phyloP scores from a whole-genome alignment of 192 early-diverging fungal species.

The Umbelopsis ramanniana region DNA sequence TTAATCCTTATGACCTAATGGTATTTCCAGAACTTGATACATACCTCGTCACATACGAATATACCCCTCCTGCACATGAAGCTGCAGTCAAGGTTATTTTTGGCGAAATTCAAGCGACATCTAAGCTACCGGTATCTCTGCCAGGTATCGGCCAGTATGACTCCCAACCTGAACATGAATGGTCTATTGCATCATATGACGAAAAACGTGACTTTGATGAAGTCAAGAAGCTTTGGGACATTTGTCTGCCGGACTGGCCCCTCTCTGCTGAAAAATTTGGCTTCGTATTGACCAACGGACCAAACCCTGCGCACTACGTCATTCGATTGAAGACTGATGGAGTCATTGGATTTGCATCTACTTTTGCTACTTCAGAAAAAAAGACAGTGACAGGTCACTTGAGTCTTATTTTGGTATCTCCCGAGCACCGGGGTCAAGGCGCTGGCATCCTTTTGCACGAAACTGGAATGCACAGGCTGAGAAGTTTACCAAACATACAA shows the following conservation, averaged over 20 bases:
- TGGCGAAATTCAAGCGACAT: slow-evolving; percentile 35
- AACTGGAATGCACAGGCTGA: slow-evolving; percentile 22
- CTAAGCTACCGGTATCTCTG: slow-evolving; percentile 32
- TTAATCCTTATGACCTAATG: slow-evolving; percentile 46
- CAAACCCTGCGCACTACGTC: slow-evolving; percentile 27
- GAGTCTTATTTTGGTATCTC: slow-evolving; percentile 35
- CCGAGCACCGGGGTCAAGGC: slow-evolving; percentile 30
- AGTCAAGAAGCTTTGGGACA: slow-evolving; percentile 31
- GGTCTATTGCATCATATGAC: slow-evolving; percentile 11
- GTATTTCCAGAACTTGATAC: slow-evolving; percentile 37
- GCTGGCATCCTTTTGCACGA: slow-evolving; percentile 36
- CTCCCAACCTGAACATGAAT: not conserved
- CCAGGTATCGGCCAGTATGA: slow-evolving; percentile 1
- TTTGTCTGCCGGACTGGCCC: slow-evolving; percentile 28
- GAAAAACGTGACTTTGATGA: slow-evolving; percentile 24
- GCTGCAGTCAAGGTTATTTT: slow-evolving; percentile 35
- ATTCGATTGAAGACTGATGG: slow-evolving; percentile 16
- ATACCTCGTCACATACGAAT: slow-evolving; percentile 43
- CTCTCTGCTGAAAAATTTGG: slow-evolving; percentile 21
- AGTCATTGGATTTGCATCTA: slow-evolving; percentile 39
- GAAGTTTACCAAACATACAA: not conserved
- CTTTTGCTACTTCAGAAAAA: slow-evolving; percentile 19
- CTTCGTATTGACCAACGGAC: slow-evolving; percentile 21
- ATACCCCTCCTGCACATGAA: slow-evolving; percentile 42
- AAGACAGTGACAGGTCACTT: slow-evolving; percentile 31